Conservation (phyloP, 2,329 filamentous ascomycete species). For the Fusarium oxysporum region DNA sequence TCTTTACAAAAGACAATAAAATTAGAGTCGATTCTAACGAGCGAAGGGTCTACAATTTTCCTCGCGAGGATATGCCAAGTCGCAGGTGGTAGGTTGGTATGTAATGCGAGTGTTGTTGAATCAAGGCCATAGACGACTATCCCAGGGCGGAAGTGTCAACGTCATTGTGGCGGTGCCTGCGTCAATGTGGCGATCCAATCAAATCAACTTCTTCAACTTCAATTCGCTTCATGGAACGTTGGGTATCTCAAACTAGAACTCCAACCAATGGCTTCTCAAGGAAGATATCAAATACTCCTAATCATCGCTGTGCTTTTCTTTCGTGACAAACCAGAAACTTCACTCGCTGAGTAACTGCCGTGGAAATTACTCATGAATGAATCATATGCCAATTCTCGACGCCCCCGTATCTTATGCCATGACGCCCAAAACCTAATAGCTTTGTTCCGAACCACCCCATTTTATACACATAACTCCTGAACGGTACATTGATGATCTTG, state of each 20-base stretch:
- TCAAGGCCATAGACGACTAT: conserved; percentile 21
- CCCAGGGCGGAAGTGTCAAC: conserved; percentile 46
- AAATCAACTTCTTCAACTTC: conserved; percentile 11
- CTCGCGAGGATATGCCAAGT: conserved; percentile 16
- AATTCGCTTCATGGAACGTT: conserved; percentile 25
- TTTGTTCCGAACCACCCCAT: background rate
- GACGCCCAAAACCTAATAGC: conserved; percentile 10
- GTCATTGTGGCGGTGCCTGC: conserved; percentile 57
- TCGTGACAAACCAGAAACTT: background rate
- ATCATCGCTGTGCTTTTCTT: conserved; percentile 19
- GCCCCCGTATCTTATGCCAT: conserved; percentile 4
- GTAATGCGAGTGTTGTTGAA: conserved; percentile 14
- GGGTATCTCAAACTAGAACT: conserved; percentile 35
- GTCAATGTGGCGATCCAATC: conserved; percentile 45
- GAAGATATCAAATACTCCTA: conserved; percentile 12
- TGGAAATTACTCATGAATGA: background rate
- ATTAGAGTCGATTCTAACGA: conserved; percentile 15
- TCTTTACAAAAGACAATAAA: conserved; percentile 1
- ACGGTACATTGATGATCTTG: background rate
- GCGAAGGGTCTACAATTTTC: conserved; percentile 1
- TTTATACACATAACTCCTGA: conserved; percentile 7
- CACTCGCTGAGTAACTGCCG: background rate
- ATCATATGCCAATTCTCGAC: conserved; percentile 2
- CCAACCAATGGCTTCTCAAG: conserved; percentile 20
- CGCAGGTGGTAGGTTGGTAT: conserved; percentile 19